Conservation (phyloP, 2,329 filamentous ascomycete genomes). For the Neopestalotiopsis sp. region DNA sequence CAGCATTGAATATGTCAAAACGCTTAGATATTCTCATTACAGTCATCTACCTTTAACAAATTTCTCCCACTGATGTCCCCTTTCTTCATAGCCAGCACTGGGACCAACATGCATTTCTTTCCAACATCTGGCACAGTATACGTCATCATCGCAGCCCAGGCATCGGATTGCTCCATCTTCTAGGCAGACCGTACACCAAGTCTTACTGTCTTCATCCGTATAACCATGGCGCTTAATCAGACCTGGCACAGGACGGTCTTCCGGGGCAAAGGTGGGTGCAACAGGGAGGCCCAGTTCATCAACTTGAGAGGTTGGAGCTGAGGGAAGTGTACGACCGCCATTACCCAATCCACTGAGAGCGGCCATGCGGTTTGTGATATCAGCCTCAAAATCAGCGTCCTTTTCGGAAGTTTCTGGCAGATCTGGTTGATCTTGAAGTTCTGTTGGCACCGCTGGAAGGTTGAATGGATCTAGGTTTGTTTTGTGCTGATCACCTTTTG, state of each 20-base stretch:
- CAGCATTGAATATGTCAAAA: no score
- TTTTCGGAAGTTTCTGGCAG: constrained; percentile 25
- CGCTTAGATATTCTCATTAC: not conserved
- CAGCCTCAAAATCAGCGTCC: constrained; percentile 45
- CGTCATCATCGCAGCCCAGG: constrained; percentile 71
- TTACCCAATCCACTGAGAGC: constrained; percentile 48
- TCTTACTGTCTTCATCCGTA: constrained; percentile 74
- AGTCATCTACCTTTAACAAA: constrained; percentile 43
- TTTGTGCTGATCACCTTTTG: not conserved
- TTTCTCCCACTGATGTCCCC: constrained; percentile 70
- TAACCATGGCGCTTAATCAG: constrained; percentile 49
- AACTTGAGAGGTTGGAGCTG: constrained; percentile 36
- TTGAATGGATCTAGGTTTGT: constrained; percentile 34
- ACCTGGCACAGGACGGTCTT: constrained; percentile 45
- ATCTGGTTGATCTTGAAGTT: constrained; percentile 43
- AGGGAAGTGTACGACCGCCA: constrained; percentile 28
- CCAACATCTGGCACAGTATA: constrained; percentile 84
- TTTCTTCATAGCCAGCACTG: constrained; percentile 72
- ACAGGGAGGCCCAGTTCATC: constrained; percentile 51
- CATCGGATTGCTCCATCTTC: constrained; percentile 79
- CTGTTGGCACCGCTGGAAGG: constrained; percentile 54
- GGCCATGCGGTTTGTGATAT: constrained; percentile 58
- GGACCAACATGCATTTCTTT: constrained; percentile 78
- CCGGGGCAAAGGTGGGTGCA: constrained; percentile 56
- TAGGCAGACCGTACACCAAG: constrained; percentile 84